Percentiles rank a stretch among this genome's conserved stretches.
These are phyloP conservation scores for Lactifluus rugatus DNA, from an alignment of 768 basidiomycete genomes.

Conservation along the genomic window DNA sequence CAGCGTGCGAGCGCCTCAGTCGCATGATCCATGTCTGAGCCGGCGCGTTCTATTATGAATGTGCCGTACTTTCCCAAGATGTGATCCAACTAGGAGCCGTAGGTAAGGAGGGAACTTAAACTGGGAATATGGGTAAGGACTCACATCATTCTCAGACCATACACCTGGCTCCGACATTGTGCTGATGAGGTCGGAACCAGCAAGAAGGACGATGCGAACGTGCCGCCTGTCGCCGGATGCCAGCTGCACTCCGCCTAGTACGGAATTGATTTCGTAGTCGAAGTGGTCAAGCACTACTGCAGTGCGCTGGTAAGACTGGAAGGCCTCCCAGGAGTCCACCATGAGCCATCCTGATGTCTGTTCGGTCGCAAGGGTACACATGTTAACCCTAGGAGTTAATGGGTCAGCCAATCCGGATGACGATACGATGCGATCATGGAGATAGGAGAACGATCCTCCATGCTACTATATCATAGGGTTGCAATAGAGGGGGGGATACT, in stretches of 20 bases:
- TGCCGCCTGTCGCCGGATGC: conserved; percentile 65
- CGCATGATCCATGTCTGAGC: conserved; percentile 41
- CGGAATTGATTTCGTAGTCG: conserved; percentile 85
- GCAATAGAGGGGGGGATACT: neutral
- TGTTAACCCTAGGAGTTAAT: conserved; percentile 48
- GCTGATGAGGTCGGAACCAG: conserved; percentile 95
- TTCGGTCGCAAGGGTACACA: conserved; percentile 85
- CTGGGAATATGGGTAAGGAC: conserved; percentile 27
- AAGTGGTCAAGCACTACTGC: conserved; percentile 97
- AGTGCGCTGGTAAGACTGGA: conserved; percentile 89
- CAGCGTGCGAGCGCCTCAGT: conserved; percentile 22
- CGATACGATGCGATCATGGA: neutral
- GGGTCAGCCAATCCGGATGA: neutral
- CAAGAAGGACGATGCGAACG: conserved; percentile 86
- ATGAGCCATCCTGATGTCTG: conserved; percentile 91
- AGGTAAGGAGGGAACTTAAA: conserved; percentile 10
- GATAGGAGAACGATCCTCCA: neutral
- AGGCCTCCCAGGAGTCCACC: conserved; percentile 98
- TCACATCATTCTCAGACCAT: conserved; percentile 89
- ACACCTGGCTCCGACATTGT: conserved; percentile 99
- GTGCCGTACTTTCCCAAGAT: conserved; percentile 93
- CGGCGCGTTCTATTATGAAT: conserved; percentile 91
- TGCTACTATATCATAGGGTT: no score
- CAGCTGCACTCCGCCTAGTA: conserved; percentile 67
- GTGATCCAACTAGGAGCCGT: conserved; percentile 69